Conservation (phyloP, 345 rosid species). For the Populus ilicifolia region DNA sequence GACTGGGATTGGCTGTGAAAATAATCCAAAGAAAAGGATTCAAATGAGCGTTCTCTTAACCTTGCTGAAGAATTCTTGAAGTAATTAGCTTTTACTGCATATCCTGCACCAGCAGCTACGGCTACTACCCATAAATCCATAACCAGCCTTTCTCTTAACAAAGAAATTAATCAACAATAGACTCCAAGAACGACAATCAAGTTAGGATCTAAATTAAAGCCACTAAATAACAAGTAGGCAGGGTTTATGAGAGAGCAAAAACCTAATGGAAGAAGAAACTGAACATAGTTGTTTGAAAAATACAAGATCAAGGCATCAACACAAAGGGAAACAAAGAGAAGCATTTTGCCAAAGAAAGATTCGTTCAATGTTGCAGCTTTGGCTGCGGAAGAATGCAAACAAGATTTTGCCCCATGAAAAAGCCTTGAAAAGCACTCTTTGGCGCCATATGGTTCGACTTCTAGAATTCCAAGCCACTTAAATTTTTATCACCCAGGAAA, state of each 20-base stretch:
- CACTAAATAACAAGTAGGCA: background rate
- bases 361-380: background rate
- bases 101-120: constrained; percentile 40
- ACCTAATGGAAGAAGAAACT: background rate
- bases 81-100: constrained; percentile 26
- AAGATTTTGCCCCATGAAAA: background rate
- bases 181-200: background rate
- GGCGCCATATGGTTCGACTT: background rate
- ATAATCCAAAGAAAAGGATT: constrained; percentile 3
- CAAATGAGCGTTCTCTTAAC: constrained; percentile 11
- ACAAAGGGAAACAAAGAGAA: background rate
- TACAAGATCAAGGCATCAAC: background rate
- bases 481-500: background rate
- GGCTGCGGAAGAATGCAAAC: background rate
- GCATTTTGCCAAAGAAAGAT: background rate
- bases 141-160: background rate
- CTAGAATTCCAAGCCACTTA: constrained; percentile 8
- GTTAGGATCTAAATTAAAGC: background rate
- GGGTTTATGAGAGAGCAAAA: background rate
- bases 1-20: constrained; percentile 12
- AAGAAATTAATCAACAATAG: background rate
- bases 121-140: constrained; percentile 48
- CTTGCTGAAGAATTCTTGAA: constrained; percentile 16
- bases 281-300: background rate
- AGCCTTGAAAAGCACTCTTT: constrained; percentile 3